Evolutionary conservation across 2,329 filamentous ascomycete species (phyloP), one percentile per base, ranked within the genome.

Genomic region (Grosmannia huntii): DNA sequence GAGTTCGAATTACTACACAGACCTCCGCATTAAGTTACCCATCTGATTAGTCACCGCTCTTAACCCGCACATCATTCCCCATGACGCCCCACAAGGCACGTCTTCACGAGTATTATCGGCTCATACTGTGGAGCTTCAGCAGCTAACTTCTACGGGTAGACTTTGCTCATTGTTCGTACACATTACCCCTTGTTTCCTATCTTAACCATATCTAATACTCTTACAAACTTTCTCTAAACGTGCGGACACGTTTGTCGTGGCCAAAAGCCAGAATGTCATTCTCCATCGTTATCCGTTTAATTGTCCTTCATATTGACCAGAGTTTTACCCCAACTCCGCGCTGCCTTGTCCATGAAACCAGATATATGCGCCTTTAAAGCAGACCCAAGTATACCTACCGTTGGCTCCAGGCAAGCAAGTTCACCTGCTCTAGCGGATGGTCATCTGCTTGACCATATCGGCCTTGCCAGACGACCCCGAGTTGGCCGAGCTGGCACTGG

Each of bases 401-500:
- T 73, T 69, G 63, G 60, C 63, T 60, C 54, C 51, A 57, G 38
- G 11, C 21, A 53, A 41, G 28, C 36, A 28, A 46, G 52, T 57
- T 53, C 41, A 54, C 48, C 61, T 55, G 16, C 1, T 16, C 7
- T 83, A 94, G 69, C 89, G 85, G 70, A 92, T 92, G 52, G 91
- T 96, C 87, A 96, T 95, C 73, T 92, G 89, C 84, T 96, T 96
- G 70, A 84, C 84, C 80, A 92, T 87, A 68, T 89, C 84, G 58
- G 87, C 90, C 76, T 92, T 92, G 72, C 81, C 82, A 55, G 86
- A 86, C 60, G 86, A 77, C 62, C 84, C 84, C 60, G 85, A 80
- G 65, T 81, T 79, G 61, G 82, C 80, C 57, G 84, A 77, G 54
- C 83, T 81, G 56, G 85, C 81, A 61, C 81, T 76, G 60, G 81